Conservation (phyloP, 345 rosid species). For the thale cress (Arabidopsis thaliana) region TAIR10.1 NC_003071.7:18251501-18252000, state of each 20-base stretch:
- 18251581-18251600: neutral
- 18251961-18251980: neutral
- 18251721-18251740: neutral
- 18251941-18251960: constrained; percentile 20
- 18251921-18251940: constrained; percentile 17
- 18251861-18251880: neutral
- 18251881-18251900: neutral
- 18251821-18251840: neutral
- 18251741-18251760: neutral
- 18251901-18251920: neutral
- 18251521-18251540: neutral
- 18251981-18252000: constrained; percentile 23
- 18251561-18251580: neutral
- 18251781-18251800: no score
- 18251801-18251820: neutral
- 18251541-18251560: constrained; percentile 26
- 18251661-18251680: no score
- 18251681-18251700: neutral
- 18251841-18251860: constrained; percentile 3
- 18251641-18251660: neutral
- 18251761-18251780: neutral
- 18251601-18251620: neutral
- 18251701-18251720: neutral
- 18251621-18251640: neutral
- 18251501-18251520: constrained; percentile 26